A percentile compares a stretch with the other conserved stretches of the same genome.
These are phyloP conservation scores for Leucogyrophana mollusca DNA, from an alignment of 768 basidiomycete genomes.

Conservation along the genomic window DNA sequence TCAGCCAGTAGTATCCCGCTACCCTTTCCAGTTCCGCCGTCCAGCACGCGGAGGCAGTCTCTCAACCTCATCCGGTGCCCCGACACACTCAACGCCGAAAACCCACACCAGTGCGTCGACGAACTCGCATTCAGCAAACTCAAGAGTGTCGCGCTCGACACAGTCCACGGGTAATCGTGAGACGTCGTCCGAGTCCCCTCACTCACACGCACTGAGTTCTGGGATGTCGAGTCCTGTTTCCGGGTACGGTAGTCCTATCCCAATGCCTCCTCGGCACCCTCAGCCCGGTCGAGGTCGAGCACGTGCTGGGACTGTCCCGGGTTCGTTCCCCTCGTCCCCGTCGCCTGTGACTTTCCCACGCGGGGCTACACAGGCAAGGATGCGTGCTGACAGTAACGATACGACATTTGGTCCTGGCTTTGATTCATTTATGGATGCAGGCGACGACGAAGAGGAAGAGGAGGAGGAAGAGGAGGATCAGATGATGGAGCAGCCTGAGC, in stretches of 20 bases:
- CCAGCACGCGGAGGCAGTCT: slow-evolving; percentile 40
- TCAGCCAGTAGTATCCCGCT: slow-evolving; percentile 67
- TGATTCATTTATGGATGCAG: slow-evolving; percentile 29
- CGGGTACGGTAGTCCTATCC: slow-evolving; percentile 35
- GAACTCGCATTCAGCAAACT: slow-evolving; percentile 39
- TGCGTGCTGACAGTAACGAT: slow-evolving; percentile 26
- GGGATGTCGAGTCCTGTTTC: slow-evolving; percentile 36
- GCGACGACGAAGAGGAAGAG: slow-evolving; percentile 23
- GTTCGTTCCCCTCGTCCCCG: slow-evolving; percentile 31
- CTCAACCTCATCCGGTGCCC: slow-evolving; percentile 38
- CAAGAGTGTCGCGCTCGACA: slow-evolving; percentile 40
- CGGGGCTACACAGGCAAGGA: slow-evolving; percentile 18
- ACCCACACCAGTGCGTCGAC: slow-evolving; percentile 37
- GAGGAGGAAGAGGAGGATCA: slow-evolving; percentile 28
- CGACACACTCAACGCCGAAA: slow-evolving; percentile 39
- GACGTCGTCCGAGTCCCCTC: slow-evolving; percentile 55
- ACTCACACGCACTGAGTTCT: slow-evolving; percentile 42
- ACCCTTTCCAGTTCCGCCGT: slow-evolving; percentile 67
- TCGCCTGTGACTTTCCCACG: slow-evolving; percentile 33
- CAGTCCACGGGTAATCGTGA: slow-evolving; percentile 66
- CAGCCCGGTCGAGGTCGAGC: slow-evolving; percentile 35
- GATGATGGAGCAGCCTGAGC: slow-evolving; percentile 43
- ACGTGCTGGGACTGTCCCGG: slow-evolving; percentile 39
- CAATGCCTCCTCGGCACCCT: slow-evolving; percentile 50
- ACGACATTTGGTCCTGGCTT: slow-evolving; percentile 25